Evolutionary conservation across 1,284 basidiomycete species (phyloP), one percentile per base, ranked within the genome.

Genomic region (Earliella scabrosa): DNA sequence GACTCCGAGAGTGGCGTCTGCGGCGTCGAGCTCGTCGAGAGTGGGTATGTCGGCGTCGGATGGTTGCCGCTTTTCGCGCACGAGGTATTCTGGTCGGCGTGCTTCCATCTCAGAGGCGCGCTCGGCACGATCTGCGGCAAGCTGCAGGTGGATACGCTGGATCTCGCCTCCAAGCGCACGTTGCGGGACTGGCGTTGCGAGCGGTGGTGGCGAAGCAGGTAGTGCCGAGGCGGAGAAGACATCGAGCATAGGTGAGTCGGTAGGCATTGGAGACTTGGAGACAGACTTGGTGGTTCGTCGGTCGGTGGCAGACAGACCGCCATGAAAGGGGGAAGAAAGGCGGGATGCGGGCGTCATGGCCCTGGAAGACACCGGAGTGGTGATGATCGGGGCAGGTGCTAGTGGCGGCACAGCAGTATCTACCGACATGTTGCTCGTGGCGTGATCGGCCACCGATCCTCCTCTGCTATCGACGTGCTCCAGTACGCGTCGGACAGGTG

Each of bases 21-120:
- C 64, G 10, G 52, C 36, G 26, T 64, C 63, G 51, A 59, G 56
- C 32, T 59, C 59, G 36, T 53, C 73, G 65, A 56, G 70, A 51
- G 39, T 58, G 1, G 60, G 40, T 14, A 73, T 70, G 40, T 80
- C 77, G 5, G 72, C 66, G 38, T 79, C 75, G 14, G 74, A 71
- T 36, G 73, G 66, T 2, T 63, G 64, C 50, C 83, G 78, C 64
- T 83, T 83, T 31, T 75, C 64, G 21, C 88, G 81, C 64, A 81
- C 82, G 35, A 90, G 73, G 66, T 88, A 90, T 2, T 90, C 87
- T 5, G 88, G 88, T 36, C 86, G 77, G 11, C 81, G 82, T 32
- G 71, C 78, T 68, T 90, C 88, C 6, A 78, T 73, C 63, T 86
- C 83, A 51, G 75, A 77, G 16, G 77, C 61, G 23, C 77, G 77